Evolutionary conservation across 345 rosid genomes (phyloP), one percentile per base, ranked within the genome.

Genomic region (Gossypium herbaceum): DNA sequence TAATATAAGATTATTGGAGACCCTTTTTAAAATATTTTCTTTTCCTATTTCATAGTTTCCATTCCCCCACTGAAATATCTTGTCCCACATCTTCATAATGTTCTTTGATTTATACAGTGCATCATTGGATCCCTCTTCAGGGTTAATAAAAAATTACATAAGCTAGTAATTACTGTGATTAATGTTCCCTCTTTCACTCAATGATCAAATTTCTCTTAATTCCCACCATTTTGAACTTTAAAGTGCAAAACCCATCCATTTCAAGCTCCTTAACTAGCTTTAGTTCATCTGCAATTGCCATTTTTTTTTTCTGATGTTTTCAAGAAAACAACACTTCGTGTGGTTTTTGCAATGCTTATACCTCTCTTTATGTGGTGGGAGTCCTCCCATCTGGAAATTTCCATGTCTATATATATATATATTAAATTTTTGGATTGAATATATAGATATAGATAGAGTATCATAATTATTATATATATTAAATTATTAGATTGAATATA

Each of bases 91-190:
- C 62, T 77, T 75, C 34, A 75, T 77, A 17, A 79, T 74, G 39
- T 75, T 48, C 45, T 44, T 75, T 77, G 68, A 56, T 62, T 63
- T 75, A 57, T 22, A 3, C 61, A 61, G 70, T 48, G 19, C 64
- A 45, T 72, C 83, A 77, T 81, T 75, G 83, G 87, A 84, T 84
- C 80, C 84, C 83, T 52, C 73, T 68, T 71, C 64, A 50, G 45
- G 50, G 68, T 70, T 75, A 65, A 68, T 62, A 20, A 47, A 41
- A 47, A 60, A 58, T 77, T 77, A 72, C 47, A 67, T 68, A 19
- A 68, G 25, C 9, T 17, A 27, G 39, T 12, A 54, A 71, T 71
- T 71, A 55, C 63, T 19, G 19, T 27, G 51, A 2, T 71, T 55
- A 71, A 54, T 39, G 50, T 71, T 56, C 9, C 59, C 11, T 54